Base-by-base conservation (phyloP, 352 stramenopile species). In the Globisporangium apiculatum region DNA sequence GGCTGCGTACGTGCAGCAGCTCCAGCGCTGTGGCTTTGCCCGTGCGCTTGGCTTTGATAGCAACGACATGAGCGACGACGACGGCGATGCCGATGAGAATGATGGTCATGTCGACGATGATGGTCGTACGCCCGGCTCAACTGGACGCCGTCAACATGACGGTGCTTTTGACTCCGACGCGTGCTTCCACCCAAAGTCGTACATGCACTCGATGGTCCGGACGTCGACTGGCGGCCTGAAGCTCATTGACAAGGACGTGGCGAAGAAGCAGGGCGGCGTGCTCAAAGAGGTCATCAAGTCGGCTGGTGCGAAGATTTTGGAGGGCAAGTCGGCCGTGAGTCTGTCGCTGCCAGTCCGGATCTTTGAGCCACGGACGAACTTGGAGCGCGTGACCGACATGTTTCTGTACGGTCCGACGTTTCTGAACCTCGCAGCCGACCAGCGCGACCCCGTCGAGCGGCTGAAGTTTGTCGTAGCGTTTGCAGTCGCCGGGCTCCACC, bases 221-320 rank as follows among this genome's bases (percentile, higher is more conserved):
- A 59, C 91, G 24, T 79, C 81, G 4, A 86, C 76, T 5, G 84
- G 84, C 55, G 84, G 81, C 0, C 56, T 94, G 7, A 94, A 94
- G 61, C 62, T 94, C 1, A 82, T 88, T 51, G 84, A 94, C 61
- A 94, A 94, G 65, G 81, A 94, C 48, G 67, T 91, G 35, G 81
- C 80, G 3, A 94, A 91, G 65, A 94, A 94, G 64, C 84, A 94
- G 53, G 70, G 81, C 57, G 84, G 84, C 8, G 84, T 94, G 60
- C 66, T 94, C 15, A 91, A 91, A 68, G 84, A 94, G 49, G 81
- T 94, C 48, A 89, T 94, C 58, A 91, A 91, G 62, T 84, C 75
- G 36, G 72, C 73, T 11, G 77, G 77, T 56, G 73, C 77, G 5
- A 86, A 87, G 63, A 82, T 87, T 46, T 59, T 87, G 24, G 75